These are phyloP conservation scores for Rhizophora mangle DNA, from an alignment of 345 rosid species.

Conservation along the genomic window DNA sequence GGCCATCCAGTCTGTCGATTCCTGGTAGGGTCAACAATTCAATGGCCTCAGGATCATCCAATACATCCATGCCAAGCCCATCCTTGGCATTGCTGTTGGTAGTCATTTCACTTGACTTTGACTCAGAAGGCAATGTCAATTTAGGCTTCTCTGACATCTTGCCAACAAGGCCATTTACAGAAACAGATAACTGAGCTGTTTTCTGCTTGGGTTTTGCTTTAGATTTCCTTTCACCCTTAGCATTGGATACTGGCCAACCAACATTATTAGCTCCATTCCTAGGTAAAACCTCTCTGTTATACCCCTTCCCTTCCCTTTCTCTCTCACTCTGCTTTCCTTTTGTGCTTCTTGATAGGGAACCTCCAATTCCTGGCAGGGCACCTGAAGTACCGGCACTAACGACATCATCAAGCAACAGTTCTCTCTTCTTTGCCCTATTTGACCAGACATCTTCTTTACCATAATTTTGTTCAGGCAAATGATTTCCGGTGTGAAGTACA, in stretches of 20 bases:
- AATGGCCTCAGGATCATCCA: slow-evolving; percentile 66
- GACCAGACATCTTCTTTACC: slow-evolving; percentile 65
- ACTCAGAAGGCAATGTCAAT: slow-evolving; percentile 34
- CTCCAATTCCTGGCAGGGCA: slow-evolving; percentile 47
- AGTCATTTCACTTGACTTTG: slow-evolving; percentile 45
- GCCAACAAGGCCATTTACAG: slow-evolving; percentile 66
- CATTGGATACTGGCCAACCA: slow-evolving; percentile 67
- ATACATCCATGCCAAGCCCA: slow-evolving; percentile 56
- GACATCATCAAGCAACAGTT: slow-evolving; percentile 78
- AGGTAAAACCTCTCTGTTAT: slow-evolving; percentile 55
- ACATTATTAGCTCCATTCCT: slow-evolving; percentile 69
- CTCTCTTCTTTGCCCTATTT: slow-evolving; percentile 80
- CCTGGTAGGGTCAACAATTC: slow-evolving; percentile 67
- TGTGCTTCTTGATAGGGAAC: slow-evolving; percentile 62
- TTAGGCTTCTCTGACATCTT: slow-evolving; percentile 62
- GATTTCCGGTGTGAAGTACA: slow-evolving; percentile 42
- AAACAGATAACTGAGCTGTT: slow-evolving; percentile 68
- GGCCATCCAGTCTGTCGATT: slow-evolving; percentile 50
- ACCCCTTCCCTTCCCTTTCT: slow-evolving; percentile 93
- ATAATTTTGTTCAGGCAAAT: slow-evolving; percentile 40
- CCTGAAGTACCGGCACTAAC: slow-evolving; percentile 36
- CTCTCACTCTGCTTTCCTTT: slow-evolving; percentile 97
- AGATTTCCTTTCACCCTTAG: slow-evolving; percentile 79
- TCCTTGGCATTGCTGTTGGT: slow-evolving; percentile 46
- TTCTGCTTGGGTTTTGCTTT: slow-evolving; percentile 93